A percentile compares a stretch with the other conserved stretches of the same genome.
These are phyloP conservation scores for Candida multigemmis DNA, from an alignment of 805 yeast species.

Conservation along the genomic window DNA sequence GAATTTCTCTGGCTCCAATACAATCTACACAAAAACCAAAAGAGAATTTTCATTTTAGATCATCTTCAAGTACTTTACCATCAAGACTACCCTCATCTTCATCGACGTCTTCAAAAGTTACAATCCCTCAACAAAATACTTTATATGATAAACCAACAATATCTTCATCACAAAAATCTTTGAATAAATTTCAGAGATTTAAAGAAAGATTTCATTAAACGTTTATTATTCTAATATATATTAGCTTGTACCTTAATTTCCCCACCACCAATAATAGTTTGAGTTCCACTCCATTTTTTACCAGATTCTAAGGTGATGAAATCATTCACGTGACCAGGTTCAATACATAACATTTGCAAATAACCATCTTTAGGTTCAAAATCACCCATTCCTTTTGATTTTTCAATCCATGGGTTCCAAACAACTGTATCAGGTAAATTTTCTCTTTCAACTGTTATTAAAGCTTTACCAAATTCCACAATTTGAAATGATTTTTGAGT, in stretches of 20 bases:
- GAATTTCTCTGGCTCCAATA: not conserved
- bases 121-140: constrained; percentile 20
- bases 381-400: constrained; percentile 78
- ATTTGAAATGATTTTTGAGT: constrained; percentile 53
- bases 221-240: constrained; percentile 13
- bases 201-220: constrained; percentile 18
- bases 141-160: constrained; percentile 30
- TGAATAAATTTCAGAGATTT: constrained; percentile 24
- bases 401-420: constrained; percentile 96
- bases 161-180: constrained; percentile 29
- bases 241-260: constrained; percentile 52
- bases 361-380: constrained; percentile 82
- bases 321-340: constrained; percentile 81
- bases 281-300: constrained; percentile 66
- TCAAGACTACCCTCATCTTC: not conserved
- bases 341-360: constrained; percentile 85
- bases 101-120: constrained; percentile 5
- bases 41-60: not conserved
- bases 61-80: not conserved
- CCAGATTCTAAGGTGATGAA: constrained; percentile 63
- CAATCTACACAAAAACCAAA: not conserved
- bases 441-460: constrained; percentile 56
- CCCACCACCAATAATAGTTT: constrained; percentile 48
- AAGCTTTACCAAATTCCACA: constrained; percentile 60
- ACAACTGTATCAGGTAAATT: constrained; percentile 71